Conservation (phyloP, 169 alveolate genomes). For the Eimeria zaria region DNA sequence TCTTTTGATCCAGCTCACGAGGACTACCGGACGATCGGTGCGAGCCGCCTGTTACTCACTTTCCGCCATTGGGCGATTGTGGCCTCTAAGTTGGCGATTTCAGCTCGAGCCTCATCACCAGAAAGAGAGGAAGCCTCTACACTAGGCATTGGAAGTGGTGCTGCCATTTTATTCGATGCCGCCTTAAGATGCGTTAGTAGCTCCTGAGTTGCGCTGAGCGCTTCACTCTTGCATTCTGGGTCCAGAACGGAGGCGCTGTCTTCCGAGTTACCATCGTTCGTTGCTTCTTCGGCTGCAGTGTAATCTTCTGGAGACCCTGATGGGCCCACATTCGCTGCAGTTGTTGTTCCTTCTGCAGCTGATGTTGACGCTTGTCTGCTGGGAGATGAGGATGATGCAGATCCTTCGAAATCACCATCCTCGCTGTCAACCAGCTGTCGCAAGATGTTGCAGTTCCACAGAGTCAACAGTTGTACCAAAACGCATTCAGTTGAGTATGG, state of each 20-base stretch:
- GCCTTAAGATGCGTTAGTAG: background rate
- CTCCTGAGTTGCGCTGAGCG: conserved; percentile 49
- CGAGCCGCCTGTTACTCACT: background rate
- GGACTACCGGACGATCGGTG: background rate
- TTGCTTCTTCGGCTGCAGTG: background rate
- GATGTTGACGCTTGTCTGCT: conserved; percentile 17
- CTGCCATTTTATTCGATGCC: conserved; percentile 33
- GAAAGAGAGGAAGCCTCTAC: background rate
- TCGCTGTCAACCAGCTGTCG: conserved; percentile 35
- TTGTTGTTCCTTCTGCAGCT: background rate
- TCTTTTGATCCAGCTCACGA: background rate
- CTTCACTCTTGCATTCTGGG: conserved; percentile 28
- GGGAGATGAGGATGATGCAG: conserved; percentile 13
- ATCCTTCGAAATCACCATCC: conserved; percentile 12
- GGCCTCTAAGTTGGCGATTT: conserved; percentile 11
- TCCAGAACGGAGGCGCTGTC: background rate
- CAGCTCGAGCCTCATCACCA: conserved; percentile 5
- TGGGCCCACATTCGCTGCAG: background rate
- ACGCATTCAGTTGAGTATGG: background rate
- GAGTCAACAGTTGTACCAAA: background rate
- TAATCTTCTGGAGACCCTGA: background rate
- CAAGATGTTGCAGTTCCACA: conserved; percentile 2
- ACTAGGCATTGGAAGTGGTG: conserved; percentile 42
- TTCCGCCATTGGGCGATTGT: conserved; percentile 17
- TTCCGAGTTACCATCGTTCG: background rate